phyloP scores from a whole-genome alignment of 768 basidiomycete species.

The Russula vinacea region DNA sequence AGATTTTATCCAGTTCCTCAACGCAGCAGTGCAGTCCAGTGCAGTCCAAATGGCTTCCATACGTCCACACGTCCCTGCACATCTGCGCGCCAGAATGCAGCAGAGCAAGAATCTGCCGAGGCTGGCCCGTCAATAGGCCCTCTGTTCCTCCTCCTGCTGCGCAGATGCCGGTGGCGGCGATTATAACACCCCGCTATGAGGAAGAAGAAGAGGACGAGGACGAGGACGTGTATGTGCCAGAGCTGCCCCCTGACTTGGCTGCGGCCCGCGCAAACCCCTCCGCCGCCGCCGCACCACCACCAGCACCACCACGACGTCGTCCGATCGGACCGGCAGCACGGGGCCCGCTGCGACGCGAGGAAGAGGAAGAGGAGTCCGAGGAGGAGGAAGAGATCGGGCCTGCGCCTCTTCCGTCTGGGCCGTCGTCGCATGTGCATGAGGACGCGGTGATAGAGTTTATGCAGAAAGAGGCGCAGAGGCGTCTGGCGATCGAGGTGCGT shows the following conservation, averaged over 20 bases:
- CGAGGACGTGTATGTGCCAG: constrained; percentile 69
- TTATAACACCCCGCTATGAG: constrained; percentile 16
- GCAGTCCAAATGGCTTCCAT: constrained; percentile 27
- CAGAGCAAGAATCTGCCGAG: neutral
- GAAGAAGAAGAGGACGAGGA: constrained; percentile 49
- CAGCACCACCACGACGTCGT: constrained; percentile 39
- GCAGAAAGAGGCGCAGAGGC: constrained; percentile 76
- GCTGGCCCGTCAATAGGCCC: constrained; percentile 31
- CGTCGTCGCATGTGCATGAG: constrained; percentile 33
- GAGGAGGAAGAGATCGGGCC: constrained; percentile 84
- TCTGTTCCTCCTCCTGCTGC: too few species aligned
- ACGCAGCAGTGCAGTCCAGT: too few species aligned
- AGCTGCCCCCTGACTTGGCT: constrained; percentile 68
- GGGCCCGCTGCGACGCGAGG: constrained; percentile 39
- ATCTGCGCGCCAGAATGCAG: constrained; percentile 13
- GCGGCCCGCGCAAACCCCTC: constrained; percentile 41
- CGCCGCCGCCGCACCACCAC: constrained; percentile 26
- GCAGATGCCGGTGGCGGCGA: neutral
- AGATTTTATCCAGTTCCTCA: too few species aligned
- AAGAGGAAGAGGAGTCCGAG: constrained; percentile 50
- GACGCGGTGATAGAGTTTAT: constrained; percentile 80
- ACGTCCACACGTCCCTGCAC: constrained; percentile 34
- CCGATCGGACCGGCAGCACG: constrained; percentile 54
- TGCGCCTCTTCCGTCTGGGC: constrained; percentile 32
- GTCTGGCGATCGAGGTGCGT: constrained; percentile 63